phyloP scores from a whole-genome alignment of 2,329 filamentous ascomycete genomes.

The Trichoderma sp. region DNA sequence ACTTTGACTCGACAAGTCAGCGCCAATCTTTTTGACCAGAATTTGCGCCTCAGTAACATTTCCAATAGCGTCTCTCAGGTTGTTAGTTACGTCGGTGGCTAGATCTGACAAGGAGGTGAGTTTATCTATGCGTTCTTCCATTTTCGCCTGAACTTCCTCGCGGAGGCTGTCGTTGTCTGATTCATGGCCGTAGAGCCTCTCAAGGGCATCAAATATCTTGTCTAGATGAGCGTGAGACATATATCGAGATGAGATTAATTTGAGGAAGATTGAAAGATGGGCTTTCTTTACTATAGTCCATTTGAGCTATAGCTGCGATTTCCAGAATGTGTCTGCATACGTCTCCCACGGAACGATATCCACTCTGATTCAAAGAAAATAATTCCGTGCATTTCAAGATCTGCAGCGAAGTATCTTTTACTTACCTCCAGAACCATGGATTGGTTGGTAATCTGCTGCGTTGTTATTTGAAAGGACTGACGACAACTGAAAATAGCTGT shows the following conservation, averaged over 20 bases:
- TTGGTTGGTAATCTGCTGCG: background rate
- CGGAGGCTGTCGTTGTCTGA: background rate
- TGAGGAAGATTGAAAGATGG: background rate
- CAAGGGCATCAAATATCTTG: background rate
- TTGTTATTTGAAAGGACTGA: background rate
- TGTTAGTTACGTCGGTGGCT: background rate
- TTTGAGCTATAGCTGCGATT: background rate
- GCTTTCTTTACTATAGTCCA: background rate
- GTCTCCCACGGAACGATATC: background rate
- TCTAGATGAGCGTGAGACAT: background rate
- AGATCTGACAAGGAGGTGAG: background rate
- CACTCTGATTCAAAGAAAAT: background rate
- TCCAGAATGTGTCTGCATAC: background rate
- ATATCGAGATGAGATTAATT: background rate
- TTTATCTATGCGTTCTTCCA: background rate
- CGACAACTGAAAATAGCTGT: no score
- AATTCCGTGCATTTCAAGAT: background rate
- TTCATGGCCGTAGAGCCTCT: background rate
- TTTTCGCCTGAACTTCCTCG: background rate
- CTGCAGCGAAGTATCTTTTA: accelerated
- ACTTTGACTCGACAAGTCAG: background rate
- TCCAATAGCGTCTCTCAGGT: background rate
- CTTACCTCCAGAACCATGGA: background rate
- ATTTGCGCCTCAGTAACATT: background rate
- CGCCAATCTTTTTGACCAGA: background rate